Percentiles rank a stretch among this genome's conserved stretches.
These are phyloP conservation scores for Echinochloa phyllopogon DNA, from an alignment of 176 grass and related monocot genomes.

Conservation along the genomic window DNA sequence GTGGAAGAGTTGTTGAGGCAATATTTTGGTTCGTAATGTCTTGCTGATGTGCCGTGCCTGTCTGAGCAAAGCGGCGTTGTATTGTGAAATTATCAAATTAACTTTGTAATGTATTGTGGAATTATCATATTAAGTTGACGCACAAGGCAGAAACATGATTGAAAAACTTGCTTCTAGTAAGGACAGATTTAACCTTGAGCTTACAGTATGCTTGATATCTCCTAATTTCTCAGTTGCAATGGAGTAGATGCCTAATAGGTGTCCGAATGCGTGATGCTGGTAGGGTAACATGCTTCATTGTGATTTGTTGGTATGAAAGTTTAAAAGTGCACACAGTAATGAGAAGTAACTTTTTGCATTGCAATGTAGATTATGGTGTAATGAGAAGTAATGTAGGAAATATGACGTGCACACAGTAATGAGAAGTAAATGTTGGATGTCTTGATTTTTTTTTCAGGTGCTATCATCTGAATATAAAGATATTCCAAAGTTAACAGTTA, in stretches of 20 bases:
- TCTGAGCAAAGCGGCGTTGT: not conserved
- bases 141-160: not conserved
- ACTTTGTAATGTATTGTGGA: not conserved
- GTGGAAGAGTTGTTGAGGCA: not conserved
- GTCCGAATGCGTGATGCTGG: conserved; percentile 1
- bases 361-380: conserved; percentile 21
- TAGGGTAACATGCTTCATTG: not conserved
- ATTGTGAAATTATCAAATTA: not conserved
- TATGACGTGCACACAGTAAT: not conserved
- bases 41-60: not conserved
- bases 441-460: conserved; percentile 11
- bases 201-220: conserved; percentile 4
- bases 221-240: conserved; percentile 4
- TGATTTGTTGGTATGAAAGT: conserved; percentile 18
- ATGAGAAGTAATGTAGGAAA: not conserved
- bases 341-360: conserved; percentile 9
- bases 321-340: too few relatives aligned
- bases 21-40: not conserved
- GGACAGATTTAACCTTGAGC: not conserved
- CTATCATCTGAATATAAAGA: conserved; percentile 49
- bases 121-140: not conserved
- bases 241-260: conserved; percentile 24
- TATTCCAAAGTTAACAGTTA: conserved; percentile 19
- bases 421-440: too few relatives aligned
- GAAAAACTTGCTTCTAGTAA: conserved; percentile 17